These are phyloP conservation scores for Salix viminalis DNA, from an alignment of 345 rosid genomes.

Conservation along the genomic window DNA sequence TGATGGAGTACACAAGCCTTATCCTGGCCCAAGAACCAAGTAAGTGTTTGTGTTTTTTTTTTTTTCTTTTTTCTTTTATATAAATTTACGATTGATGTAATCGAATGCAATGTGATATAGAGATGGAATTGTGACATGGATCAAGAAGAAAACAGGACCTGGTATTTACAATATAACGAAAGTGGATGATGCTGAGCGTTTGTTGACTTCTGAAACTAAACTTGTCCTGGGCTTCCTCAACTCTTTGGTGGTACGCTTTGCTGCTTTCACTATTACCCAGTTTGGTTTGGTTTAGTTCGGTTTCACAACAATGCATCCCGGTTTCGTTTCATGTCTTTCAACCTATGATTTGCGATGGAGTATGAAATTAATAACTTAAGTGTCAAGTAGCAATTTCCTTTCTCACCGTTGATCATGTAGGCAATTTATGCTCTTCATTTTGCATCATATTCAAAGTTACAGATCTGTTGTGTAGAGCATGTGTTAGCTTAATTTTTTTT, in stretches of 20 bases:
- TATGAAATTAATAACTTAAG: no score
- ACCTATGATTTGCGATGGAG: no score
- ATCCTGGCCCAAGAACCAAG: slow-evolving; percentile 81
- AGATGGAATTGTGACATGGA: slow-evolving; percentile 88
- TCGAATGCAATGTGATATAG: slow-evolving; percentile 26
- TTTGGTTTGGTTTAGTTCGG: no score
- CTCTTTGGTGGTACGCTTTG: slow-evolving; percentile 69
- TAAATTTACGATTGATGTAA: no score
- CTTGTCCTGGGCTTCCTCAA: slow-evolving; percentile 80
- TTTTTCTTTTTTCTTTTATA: neutral
- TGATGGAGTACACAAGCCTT: slow-evolving; percentile 83
- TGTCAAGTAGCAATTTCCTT: no score
- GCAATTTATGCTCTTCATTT: neutral
- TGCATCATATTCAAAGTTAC: neutral
- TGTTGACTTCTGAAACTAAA: slow-evolving; percentile 70
- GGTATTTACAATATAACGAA: slow-evolving; percentile 72
- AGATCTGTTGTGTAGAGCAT: neutral
- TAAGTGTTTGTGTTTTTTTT: slow-evolving; percentile 22
- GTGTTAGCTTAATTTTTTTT: neutral
- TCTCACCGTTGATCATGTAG: no score
- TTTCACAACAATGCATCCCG: no score
- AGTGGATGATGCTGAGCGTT: slow-evolving; percentile 74
- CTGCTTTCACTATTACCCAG: neutral
- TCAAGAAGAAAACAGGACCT: slow-evolving; percentile 94
- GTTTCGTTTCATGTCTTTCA: no score